A percentile compares a stretch with the other conserved stretches of the same genome.
These are phyloP conservation scores for Lablab purpureus DNA, from an alignment of 306 rosid species.

Conservation along the genomic window DNA sequence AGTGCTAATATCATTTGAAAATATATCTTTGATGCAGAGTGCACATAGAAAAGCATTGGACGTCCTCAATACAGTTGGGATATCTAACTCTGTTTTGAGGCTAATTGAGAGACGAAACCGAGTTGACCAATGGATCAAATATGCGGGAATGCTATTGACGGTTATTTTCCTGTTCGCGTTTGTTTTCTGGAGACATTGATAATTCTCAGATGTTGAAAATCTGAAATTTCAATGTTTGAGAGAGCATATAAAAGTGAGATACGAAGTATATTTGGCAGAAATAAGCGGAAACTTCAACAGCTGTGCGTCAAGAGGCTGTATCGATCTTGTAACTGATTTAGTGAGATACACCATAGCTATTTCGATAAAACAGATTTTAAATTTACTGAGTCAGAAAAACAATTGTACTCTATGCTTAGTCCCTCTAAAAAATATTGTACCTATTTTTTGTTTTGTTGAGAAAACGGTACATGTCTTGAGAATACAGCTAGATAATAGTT, in stretches of 20 bases:
- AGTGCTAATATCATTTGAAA: neutral
- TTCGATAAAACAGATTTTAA: neutral
- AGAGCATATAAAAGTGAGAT: conserved; percentile 17
- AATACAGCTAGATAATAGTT: no score
- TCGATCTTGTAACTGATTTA: neutral
- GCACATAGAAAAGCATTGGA: conserved; percentile 90
- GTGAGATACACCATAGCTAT: neutral
- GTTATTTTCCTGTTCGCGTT: conserved; percentile 63
- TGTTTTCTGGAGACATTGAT: conserved; percentile 55
- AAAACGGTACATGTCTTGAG: no score
- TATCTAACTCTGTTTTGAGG: conserved; percentile 83
- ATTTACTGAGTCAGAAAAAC: no score
- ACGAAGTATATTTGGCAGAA: neutral
- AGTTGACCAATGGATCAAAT: conserved; percentile 75
- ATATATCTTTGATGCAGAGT: conserved; percentile 55
- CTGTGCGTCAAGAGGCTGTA: neutral
- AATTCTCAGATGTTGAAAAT: conserved; percentile 25
- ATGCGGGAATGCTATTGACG: conserved; percentile 83
- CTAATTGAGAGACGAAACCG: conserved; percentile 84
- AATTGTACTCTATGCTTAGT: no score
- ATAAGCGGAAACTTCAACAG: neutral
- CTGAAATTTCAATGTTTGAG: neutral
- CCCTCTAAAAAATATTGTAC: no score
- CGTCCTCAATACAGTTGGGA: conserved; percentile 83
- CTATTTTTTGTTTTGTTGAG: no score